phyloP scores from a whole-genome alignment of 805 yeast species.

The Aciculoconidium aculeatum region DNA sequence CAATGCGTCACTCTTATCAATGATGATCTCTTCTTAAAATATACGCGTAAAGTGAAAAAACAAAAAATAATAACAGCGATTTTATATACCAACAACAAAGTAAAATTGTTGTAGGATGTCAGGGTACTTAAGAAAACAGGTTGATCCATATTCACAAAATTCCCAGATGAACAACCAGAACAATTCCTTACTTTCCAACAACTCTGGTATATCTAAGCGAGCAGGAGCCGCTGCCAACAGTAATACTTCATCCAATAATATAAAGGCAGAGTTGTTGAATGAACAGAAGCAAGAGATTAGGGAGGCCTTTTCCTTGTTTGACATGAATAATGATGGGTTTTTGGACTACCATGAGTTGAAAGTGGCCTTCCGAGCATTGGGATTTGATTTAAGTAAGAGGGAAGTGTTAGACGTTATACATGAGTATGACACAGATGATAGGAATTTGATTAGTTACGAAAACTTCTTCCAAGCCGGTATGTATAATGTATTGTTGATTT shows the following conservation, averaged over 20 bases:
- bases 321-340: conserved; percentile 84
- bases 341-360: conserved; percentile 90
- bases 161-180: conserved; percentile 4
- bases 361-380: conserved; percentile 90
- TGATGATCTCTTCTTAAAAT: no score
- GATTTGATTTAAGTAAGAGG: conserved; percentile 74
- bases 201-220: conserved; percentile 4
- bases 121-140: conserved; percentile 5
- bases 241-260: conserved; percentile 25
- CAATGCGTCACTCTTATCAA: no score
- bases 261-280: conserved; percentile 63
- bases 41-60: no score
- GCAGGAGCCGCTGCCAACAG: conserved; percentile 1
- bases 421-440: conserved; percentile 74
- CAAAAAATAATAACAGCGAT: no score
- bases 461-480: conserved; percentile 71
- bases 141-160: conserved; percentile 4
- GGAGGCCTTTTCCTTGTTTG: conserved; percentile 88
- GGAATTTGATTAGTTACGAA: conserved; percentile 68
- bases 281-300: conserved; percentile 88
- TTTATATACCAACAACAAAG: no score
- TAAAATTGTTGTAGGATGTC: no score
- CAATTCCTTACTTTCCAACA: conserved; percentile 2
- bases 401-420: conserved; percentile 72
- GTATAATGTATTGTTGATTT: conserved; percentile 15